phyloP scores from a whole-genome alignment of 1,284 basidiomycete genomes.

The Austroboletus olivaceoglutinosus region DNA sequence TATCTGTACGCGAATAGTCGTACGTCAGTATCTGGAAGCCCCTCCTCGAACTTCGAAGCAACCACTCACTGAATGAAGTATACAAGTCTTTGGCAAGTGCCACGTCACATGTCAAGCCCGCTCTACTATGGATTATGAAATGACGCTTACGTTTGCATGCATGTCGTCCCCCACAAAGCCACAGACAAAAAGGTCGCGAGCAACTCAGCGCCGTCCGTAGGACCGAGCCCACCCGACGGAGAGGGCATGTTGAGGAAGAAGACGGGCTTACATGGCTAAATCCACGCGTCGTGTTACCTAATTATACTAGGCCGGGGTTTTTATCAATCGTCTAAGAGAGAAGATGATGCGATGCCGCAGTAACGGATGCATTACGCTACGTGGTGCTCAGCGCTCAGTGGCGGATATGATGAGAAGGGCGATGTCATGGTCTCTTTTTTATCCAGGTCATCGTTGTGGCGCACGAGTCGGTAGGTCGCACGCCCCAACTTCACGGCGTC shows the following conservation, averaged over 20 bases:
- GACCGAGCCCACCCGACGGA: background rate
- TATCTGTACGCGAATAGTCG: background rate
- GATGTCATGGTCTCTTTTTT: too few species aligned
- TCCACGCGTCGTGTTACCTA: too few species aligned
- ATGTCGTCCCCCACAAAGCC: slow-evolving; percentile 13
- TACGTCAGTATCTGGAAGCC: background rate
- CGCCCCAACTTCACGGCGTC: too few species aligned
- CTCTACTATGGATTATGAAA: background rate
- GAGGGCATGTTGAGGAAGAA: slow-evolving; percentile 2
- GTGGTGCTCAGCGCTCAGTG: too few species aligned
- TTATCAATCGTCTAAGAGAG: too few species aligned
- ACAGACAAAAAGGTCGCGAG: slow-evolving; percentile 7
- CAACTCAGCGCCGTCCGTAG: slow-evolving; percentile 8
- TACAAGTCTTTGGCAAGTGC: background rate
- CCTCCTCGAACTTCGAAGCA: background rate
- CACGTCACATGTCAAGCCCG: background rate
- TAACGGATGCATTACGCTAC: too few species aligned
- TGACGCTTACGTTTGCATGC: slow-evolving; percentile 10
- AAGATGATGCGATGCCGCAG: too few species aligned
- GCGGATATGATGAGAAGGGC: too few species aligned
- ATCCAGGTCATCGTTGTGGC: too few species aligned
- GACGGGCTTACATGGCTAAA: too few species aligned
- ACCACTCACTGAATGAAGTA: slow-evolving; percentile 4
- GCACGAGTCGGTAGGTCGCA: too few species aligned
- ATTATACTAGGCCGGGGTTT: too few species aligned